These are phyloP conservation scores for Leptographium flavum DNA, from an alignment of 2,329 filamentous ascomycete species.

Conservation along the genomic window DNA sequence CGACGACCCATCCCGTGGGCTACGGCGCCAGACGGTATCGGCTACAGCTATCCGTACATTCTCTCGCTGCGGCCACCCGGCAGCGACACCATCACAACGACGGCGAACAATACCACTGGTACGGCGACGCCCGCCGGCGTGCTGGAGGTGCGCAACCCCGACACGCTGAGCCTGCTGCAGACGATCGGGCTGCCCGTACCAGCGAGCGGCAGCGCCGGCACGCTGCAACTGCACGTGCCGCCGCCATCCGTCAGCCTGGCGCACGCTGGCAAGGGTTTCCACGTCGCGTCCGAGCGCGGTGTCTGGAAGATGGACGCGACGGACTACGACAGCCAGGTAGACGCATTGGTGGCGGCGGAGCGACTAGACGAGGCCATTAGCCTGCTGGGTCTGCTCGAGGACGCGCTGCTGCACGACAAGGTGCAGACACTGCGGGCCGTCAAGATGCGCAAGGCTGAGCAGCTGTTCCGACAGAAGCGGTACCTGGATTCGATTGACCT, in stretches of 20 bases:
- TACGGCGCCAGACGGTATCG: slow-evolving; percentile 73
- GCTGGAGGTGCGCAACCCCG: slow-evolving; percentile 83
- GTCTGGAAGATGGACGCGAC: slow-evolving; percentile 95
- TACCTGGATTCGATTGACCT: slow-evolving; percentile 79
- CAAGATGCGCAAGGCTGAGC: slow-evolving; percentile 82
- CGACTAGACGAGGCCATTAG: slow-evolving; percentile 87
- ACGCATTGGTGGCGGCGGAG: slow-evolving; percentile 59
- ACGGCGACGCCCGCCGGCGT: slow-evolving; percentile 55
- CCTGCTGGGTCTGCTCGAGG: slow-evolving; percentile 77
- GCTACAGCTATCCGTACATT: slow-evolving; percentile 94
- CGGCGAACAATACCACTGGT: slow-evolving; percentile 20
- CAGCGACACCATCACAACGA: slow-evolving; percentile 11
- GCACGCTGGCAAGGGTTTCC: slow-evolving; percentile 89
- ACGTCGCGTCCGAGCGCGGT: slow-evolving; percentile 78
- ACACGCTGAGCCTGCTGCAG: slow-evolving; percentile 81
- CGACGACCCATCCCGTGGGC: slow-evolving; percentile 89
- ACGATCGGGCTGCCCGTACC: slow-evolving; percentile 71
- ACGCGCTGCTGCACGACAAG: slow-evolving; percentile 78
- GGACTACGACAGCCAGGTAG: slow-evolving; percentile 80
- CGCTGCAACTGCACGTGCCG: slow-evolving; percentile 64
- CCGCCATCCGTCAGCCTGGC: slow-evolving; percentile 88
- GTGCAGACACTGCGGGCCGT: slow-evolving; percentile 65
- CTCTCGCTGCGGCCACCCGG: slow-evolving; percentile 53
- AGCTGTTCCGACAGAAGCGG: slow-evolving; percentile 66
- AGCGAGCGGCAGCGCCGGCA: slow-evolving; percentile 20